Conservation (phyloP, 371 early-diverging fungal genomes). For the Mortierella sp. region DNA sequence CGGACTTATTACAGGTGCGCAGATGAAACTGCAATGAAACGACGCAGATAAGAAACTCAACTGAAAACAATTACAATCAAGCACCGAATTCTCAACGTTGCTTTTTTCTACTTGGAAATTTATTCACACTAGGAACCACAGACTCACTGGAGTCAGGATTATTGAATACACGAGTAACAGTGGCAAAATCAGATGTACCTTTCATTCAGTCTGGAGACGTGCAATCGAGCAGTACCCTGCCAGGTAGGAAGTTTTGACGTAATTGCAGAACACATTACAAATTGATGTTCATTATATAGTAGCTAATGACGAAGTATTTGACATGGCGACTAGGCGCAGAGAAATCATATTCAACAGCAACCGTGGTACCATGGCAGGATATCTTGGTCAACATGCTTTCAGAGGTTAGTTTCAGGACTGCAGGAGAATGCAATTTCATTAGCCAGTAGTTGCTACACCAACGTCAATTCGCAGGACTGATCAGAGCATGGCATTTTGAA, state of each 20-base stretch:
- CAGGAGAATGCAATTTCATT: background rate
- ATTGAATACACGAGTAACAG: background rate
- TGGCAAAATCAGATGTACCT: background rate
- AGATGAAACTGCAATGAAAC: background rate
- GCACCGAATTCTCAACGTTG: background rate
- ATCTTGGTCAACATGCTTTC: constrained; percentile 38
- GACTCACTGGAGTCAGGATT: background rate
- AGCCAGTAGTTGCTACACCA: background rate
- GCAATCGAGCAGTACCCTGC: background rate
- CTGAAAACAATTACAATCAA: background rate
- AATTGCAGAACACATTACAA: background rate
- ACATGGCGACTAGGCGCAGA: background rate
- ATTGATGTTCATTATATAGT: background rate
- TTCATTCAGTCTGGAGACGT: background rate
- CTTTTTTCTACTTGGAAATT: background rate
- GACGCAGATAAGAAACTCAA: background rate
- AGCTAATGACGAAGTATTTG: background rate
- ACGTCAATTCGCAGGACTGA: background rate
- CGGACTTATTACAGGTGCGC: constrained; percentile 1
- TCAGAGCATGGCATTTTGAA: background rate
- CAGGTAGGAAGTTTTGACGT: background rate
- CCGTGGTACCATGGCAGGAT: constrained; percentile 42
- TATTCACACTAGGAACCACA: background rate
- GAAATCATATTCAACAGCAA: constrained; percentile 6
- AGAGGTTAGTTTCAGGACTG: constrained; percentile 27